Evolutionary conservation across 257 asterid genomes (phyloP).

Genomic region (Nicotiana benthamiana): DNA sequence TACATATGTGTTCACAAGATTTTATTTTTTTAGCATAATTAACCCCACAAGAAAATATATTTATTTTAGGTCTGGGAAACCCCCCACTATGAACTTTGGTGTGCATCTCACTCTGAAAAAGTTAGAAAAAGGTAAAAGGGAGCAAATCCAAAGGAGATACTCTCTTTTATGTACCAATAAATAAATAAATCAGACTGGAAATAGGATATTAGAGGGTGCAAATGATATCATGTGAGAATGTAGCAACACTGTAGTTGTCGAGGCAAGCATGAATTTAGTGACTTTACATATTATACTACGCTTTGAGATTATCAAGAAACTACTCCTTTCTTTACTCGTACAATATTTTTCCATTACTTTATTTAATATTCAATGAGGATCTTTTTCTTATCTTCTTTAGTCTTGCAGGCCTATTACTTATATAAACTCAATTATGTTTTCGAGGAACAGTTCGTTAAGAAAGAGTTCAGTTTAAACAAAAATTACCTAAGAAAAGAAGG

Average conservation of each 20-base stretch:
- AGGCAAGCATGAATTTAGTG: background rate
- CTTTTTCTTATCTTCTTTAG: background rate
- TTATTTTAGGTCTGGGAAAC: background rate
- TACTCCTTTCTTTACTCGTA: too few species aligned
- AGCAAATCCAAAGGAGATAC: conserved; percentile 30
- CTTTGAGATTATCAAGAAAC: background rate
- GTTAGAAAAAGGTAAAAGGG: conserved; percentile 16
- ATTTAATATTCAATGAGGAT: background rate
- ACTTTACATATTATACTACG: background rate
- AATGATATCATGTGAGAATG: background rate
- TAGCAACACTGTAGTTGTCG: background rate
- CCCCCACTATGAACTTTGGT: background rate
- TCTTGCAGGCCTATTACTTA: background rate
- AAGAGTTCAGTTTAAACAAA: background rate
- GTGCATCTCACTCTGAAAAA: conserved; percentile 16
- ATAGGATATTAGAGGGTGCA: background rate
- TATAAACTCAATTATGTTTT: background rate
- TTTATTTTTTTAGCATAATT: background rate
- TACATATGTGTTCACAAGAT: background rate
- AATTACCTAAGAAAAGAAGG: too few species aligned
- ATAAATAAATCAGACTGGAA: background rate
- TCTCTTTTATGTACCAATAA: background rate
- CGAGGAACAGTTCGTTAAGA: background rate
- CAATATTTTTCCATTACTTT: too few species aligned
- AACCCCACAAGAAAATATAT: background rate